Evolutionary conservation across 1,284 basidiomycete genomes (phyloP).

Genomic region (Sanghuangporus weigelae): DNA sequence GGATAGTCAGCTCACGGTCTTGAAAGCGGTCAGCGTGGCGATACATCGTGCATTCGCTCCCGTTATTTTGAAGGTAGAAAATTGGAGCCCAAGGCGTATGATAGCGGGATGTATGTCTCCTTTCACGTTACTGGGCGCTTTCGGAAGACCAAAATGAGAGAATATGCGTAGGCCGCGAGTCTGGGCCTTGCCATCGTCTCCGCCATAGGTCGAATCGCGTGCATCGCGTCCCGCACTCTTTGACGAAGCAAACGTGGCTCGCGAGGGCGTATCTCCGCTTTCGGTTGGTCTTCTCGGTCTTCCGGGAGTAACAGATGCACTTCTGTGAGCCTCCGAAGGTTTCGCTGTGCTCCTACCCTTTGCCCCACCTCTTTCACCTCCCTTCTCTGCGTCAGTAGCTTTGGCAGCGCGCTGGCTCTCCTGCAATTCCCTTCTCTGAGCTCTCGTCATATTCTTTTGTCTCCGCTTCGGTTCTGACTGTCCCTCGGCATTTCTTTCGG

Average conservation of each 20-base stretch:
- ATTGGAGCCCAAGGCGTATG: slow-evolving; percentile 73
- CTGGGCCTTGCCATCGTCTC: slow-evolving; percentile 31
- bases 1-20: slow-evolving; percentile 51
- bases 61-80: slow-evolving; percentile 80
- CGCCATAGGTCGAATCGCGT: slow-evolving; percentile 22
- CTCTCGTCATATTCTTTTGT: slow-evolving; percentile 72
- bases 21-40: slow-evolving; percentile 80
- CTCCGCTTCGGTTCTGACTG: slow-evolving; percentile 38
- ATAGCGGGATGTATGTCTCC: slow-evolving; percentile 84
- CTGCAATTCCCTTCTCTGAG: slow-evolving; percentile 74
- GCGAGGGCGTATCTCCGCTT: slow-evolving; percentile 17
- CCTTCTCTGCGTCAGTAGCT: slow-evolving; percentile 28
- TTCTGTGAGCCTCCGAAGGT: not conserved
- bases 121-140: slow-evolving; percentile 46
- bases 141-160: slow-evolving; percentile 75
- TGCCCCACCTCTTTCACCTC: slow-evolving; percentile 18
- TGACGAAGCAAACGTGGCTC: not conserved
- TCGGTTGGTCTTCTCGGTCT: slow-evolving; percentile 8
- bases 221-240: slow-evolving; percentile 15
- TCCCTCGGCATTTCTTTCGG: slow-evolving; percentile 20
- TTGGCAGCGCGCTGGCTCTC: slow-evolving; percentile 78
- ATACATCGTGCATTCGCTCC: slow-evolving; percentile 88
- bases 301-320: not conserved
- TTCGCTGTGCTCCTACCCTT: slow-evolving; percentile 15
- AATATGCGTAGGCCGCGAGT: slow-evolving; percentile 67